Conservation (phyloP, 2,329 filamentous ascomycete species). For the Simplicillium sp. region DNA sequence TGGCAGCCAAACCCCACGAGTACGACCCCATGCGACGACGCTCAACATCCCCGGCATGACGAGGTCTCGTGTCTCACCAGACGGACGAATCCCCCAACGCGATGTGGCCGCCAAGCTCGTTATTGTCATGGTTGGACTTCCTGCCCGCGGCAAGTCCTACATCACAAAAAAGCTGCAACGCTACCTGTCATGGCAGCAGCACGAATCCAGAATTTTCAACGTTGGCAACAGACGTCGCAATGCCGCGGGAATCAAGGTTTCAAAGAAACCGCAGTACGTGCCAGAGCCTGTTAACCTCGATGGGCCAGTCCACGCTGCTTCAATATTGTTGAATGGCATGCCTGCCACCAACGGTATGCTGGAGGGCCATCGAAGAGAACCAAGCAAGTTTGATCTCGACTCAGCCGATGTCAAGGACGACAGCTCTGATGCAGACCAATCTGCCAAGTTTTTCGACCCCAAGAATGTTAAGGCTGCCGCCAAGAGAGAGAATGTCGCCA, state of each 20-base stretch:
- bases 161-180: constrained; percentile 96
- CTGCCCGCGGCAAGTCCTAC: constrained; percentile 93
- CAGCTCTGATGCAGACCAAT: constrained; percentile 57
- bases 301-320: constrained; percentile 41
- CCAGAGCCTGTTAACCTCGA: constrained; percentile 28
- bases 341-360: constrained; percentile 22
- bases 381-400: constrained; percentile 26
- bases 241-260: constrained; percentile 51
- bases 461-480: constrained; percentile 73
- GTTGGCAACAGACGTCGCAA: constrained; percentile 85
- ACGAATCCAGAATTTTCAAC: constrained; percentile 94
- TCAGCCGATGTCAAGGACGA: constrained; percentile 6
- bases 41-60: constrained; percentile 96
- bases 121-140: constrained; percentile 96
- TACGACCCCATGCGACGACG: constrained; percentile 79
- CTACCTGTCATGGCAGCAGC: constrained; percentile 95
- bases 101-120: constrained; percentile 95
- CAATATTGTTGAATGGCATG: constrained; percentile 48
- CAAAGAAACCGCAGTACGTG: constrained; percentile 20
- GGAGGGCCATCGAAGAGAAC: constrained; percentile 21
- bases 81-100: constrained; percentile 84
- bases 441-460: constrained; percentile 89
- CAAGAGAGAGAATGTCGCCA: constrained; percentile 81
- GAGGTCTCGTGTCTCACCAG: constrained; percentile 87
- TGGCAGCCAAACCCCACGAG: constrained; percentile 65